Evolutionary conservation across 106 monocot species (phyloP), one percentile per base, ranked within the genome.

Genomic region (Platanthera zijinensis): DNA sequence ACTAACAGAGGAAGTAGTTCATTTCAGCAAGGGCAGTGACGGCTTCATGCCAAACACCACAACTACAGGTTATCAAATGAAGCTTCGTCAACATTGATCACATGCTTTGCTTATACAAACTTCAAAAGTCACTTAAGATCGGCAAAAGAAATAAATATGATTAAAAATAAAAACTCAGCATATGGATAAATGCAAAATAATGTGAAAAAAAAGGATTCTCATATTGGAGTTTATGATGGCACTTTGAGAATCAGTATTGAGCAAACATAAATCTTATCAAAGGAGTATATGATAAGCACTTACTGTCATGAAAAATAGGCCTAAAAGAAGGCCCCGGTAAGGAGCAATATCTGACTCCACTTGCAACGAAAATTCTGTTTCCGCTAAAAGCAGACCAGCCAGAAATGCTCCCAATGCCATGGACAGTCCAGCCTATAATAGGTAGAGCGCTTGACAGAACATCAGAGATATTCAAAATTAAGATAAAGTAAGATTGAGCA

Each of bases 241-340:
- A 67, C 25, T 12, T 67, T 11, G 30, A 39, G 12, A 67, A 67
- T 10, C 12, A 53, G 14, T 14, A 53, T 10, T 14, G 12, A 53
- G 39, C 39, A 53, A 53, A 53, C 53, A 53, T 14, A 53, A 53
- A 8, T 7, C 14, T 8, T 10, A 8, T 10, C 14, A 8, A 53
- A 15, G 13, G 69, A 46, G 48, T 32, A 13, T 57, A 49, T 59
- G 10, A 68, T 54, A 25, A 78, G 45, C 51, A 86, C 90, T 85
- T 84, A 97, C 97, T n/a, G 97, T 97, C 97, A 97, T 97, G 83
- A 97, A 97, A 88, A 97, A 97, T 69, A 97, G 89, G 54, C 96
- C 96, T 59, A 97, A 66, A 64, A 97, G 86, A 77, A 97, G 97
- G 15, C 97, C 97, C 73, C 97, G 93, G 74, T 91, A 97, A 52